A percentile compares a stretch with the other conserved stretches of the same genome.
Evolutionary conservation across 1,139 yeast genomes (phyloP).

Genomic region (Wickerhamomyces sp.): DNA sequence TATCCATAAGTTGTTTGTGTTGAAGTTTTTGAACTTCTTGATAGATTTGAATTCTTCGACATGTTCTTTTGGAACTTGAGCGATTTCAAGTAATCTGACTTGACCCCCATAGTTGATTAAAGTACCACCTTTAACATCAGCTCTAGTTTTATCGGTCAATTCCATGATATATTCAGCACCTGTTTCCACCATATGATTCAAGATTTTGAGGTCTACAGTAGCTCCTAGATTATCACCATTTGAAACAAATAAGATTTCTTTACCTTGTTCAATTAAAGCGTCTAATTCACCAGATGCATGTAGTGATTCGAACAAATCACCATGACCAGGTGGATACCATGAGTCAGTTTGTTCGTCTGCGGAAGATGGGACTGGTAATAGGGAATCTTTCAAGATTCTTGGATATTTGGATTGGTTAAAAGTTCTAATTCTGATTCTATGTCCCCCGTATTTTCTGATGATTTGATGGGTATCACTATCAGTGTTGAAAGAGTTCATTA

Average conservation of each 20-base stretch:
- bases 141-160: conserved; percentile 96
- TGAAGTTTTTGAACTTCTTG: conserved; percentile 96
- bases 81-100: conserved; percentile 92
- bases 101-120: conserved; percentile 93
- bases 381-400: conserved; percentile 89
- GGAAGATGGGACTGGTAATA: conserved; percentile 86
- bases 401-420: conserved; percentile 98
- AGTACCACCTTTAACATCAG: conserved; percentile 99
- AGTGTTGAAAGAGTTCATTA: conserved; percentile 98
- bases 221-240: conserved; percentile 99
- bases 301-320: conserved; percentile 91
- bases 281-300: conserved; percentile 91
- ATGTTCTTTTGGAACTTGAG: conserved; percentile 98
- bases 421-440: conserved; percentile 90
- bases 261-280: conserved; percentile 84
- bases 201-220: conserved; percentile 87
- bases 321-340: conserved; percentile 99
- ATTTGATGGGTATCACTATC: conserved; percentile 93
- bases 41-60: conserved; percentile 97
- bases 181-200: conserved; percentile 89
- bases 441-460: conserved; percentile 95
- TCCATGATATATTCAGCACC: conserved; percentile 97
- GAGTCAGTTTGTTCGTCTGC: conserved; percentile 71
- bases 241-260: conserved; percentile 91
- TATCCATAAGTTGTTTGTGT: conserved; percentile 97